phyloP scores from a whole-genome alignment of 2,329 filamentous ascomycete species.

The Gnomoniopsis sp. region DNA sequence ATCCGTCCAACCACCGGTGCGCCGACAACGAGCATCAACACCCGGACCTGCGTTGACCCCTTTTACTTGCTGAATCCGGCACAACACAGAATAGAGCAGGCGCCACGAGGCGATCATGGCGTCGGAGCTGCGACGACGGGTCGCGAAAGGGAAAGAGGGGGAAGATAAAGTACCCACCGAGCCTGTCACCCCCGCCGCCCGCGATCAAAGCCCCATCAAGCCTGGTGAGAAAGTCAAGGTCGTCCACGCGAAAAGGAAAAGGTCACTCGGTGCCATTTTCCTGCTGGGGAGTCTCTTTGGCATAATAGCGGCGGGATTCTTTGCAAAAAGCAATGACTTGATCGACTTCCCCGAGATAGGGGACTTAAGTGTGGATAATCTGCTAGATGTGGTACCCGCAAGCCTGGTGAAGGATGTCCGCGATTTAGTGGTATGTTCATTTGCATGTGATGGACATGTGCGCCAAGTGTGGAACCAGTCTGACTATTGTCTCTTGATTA shows the following conservation, averaged over 20 bases:
- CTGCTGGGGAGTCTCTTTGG: conserved; percentile 86
- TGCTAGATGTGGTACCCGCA: conserved; percentile 84
- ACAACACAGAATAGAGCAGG: background rate
- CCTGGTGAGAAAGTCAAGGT: conserved; percentile 38
- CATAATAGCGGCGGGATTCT: conserved; percentile 82
- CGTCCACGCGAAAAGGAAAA: conserved; percentile 59
- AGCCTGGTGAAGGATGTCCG: conserved; percentile 82
- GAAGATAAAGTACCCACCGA: conserved; percentile 26
- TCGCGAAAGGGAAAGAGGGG: conserved; percentile 14
- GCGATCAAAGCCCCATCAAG: conserved; percentile 33
- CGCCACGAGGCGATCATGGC: conserved; percentile 12
- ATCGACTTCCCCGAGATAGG: conserved; percentile 71
- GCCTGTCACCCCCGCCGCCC: conserved; percentile 21
- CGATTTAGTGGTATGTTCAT: conserved; percentile 69
- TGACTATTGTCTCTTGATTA: conserved; percentile 30
- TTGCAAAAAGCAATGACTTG: conserved; percentile 84
- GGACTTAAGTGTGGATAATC: conserved; percentile 77
- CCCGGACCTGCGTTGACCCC: background rate
- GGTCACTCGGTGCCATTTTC: conserved; percentile 79
- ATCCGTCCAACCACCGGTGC: background rate
- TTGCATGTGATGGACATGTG: conserved; percentile 3
- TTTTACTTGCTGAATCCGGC: background rate
- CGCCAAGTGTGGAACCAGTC: background rate
- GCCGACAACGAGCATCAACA: conserved; percentile 1
- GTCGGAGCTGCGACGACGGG: conserved; percentile 17